Conservation (phyloP, 148 eudicot species). For the Vaccinium darrowii region DNA sequence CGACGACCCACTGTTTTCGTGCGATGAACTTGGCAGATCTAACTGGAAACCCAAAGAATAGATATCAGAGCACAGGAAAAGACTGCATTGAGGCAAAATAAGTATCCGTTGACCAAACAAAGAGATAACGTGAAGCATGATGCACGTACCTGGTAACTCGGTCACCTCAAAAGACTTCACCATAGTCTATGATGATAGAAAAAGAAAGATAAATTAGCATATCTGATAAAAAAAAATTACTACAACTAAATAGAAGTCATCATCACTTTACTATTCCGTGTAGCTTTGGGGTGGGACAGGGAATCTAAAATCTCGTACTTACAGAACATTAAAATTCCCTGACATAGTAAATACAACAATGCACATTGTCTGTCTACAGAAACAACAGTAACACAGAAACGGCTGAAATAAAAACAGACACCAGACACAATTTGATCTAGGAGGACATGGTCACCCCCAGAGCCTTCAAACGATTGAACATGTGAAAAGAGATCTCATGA, state of each 20-base stretch:
- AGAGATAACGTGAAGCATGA: background rate
- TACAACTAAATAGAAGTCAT: background rate
- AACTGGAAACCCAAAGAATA: constrained; percentile 42
- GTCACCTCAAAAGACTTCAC: constrained; percentile 61
- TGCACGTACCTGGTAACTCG: constrained; percentile 44
- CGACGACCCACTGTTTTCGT: constrained; percentile 95
- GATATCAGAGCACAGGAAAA: constrained; percentile 1
- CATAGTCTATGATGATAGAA: constrained; percentile 39
- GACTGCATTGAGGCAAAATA: constrained; percentile 17
- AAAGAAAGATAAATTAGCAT: constrained; percentile 12
- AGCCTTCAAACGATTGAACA: constrained; percentile 1
- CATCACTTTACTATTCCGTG: background rate
- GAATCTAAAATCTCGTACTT: background rate
- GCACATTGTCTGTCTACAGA: background rate
- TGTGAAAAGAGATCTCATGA: background rate
- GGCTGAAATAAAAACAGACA: constrained; percentile 2
- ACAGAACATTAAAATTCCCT: background rate
- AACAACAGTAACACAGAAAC: background rate
- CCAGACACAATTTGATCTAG: background rate
- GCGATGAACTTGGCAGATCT: constrained; percentile 86
- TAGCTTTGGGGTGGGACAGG: background rate
- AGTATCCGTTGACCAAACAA: background rate
- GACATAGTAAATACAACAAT: background rate
- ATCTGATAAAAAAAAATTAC: background rate
- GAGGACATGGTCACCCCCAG: background rate